phyloP scores from a whole-genome alignment of 2,329 filamentous ascomycete species.

The Lachnellula arida region DNA sequence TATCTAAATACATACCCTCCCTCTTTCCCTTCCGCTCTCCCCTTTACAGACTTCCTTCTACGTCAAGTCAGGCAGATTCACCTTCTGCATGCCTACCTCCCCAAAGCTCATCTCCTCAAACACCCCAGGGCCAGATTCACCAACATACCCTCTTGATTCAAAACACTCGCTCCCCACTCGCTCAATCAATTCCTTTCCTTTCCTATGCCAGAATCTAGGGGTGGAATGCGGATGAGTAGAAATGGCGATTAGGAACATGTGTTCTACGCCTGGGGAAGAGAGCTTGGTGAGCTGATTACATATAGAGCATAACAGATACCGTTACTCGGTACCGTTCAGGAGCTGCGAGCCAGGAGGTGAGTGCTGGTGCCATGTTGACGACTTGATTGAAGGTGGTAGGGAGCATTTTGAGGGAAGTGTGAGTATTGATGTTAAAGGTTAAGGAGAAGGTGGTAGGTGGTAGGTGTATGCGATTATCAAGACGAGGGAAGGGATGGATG shows the following conservation, averaged over 20 bases:
- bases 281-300: not conserved
- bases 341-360: too few relatives aligned
- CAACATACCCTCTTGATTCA: slow-evolving; percentile 3
- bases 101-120: slow-evolving; percentile 17
- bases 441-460: too few relatives aligned
- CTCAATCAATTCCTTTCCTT: not conserved
- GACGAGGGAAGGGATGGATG: too few relatives aligned
- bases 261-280: not conserved
- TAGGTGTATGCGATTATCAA: too few relatives aligned
- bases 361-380: too few relatives aligned
- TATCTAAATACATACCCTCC: slow-evolving; percentile 33
- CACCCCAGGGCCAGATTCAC: slow-evolving; percentile 1
- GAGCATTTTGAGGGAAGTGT: too few relatives aligned
- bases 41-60: not conserved
- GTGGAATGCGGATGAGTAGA: not conserved
- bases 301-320: not conserved
- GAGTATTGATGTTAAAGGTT: too few relatives aligned
- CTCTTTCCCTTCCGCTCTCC: slow-evolving; percentile 12
- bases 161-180: not conserved
- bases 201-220: not conserved
- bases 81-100: slow-evolving; percentile 27
- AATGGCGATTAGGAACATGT: not conserved
- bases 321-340: too few relatives aligned
- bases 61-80: slow-evolving; percentile 33
- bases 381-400: too few relatives aligned